Conservation (phyloP, 768 basidiomycete genomes). For the Lentinula edodes region DNA sequence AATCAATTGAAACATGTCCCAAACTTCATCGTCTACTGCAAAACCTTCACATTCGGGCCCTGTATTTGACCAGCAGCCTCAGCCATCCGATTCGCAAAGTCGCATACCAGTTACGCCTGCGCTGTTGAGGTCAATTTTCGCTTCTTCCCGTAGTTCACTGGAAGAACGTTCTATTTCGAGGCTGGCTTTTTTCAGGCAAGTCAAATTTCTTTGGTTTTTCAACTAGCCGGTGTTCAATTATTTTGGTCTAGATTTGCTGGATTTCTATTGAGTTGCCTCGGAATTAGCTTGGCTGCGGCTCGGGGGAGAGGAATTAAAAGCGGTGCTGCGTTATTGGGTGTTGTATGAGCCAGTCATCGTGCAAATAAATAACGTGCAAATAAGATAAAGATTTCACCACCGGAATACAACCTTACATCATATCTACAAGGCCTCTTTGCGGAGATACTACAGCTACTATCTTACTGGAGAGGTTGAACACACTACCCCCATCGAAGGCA, state of each 20-base stretch:
- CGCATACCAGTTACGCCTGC: conserved; percentile 82
- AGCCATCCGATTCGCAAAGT: conserved; percentile 41
- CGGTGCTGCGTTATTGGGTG: conserved; percentile 63
- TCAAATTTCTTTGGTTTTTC: conserved; percentile 3
- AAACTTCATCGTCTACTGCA: conserved; percentile 42
- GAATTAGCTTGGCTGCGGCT: conserved; percentile 71
- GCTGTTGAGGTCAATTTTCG: conserved; percentile 77
- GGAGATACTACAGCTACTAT: conserved; percentile 53
- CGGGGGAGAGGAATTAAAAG: conserved; percentile 63
- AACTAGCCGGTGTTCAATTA: background rate
- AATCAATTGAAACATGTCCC: conserved; percentile 28
- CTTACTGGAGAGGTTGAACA: conserved; percentile 51
- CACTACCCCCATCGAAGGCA: conserved; percentile 51
- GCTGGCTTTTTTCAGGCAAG: conserved; percentile 80
- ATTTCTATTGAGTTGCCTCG: conserved; percentile 76
- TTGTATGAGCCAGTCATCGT: conserved; percentile 32
- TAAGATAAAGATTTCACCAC: conserved; percentile 14
- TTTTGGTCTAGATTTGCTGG: conserved; percentile 59
- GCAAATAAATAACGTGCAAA: conserved; percentile 5
- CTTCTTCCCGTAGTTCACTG: conserved; percentile 74
- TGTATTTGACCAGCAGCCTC: conserved; percentile 24
- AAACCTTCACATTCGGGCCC: conserved; percentile 25
- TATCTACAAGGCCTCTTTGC: conserved; percentile 43
- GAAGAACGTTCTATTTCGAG: conserved; percentile 84
- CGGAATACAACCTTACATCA: conserved; percentile 20